A percentile compares a stretch with the other conserved stretches of the same genome.
phyloP scores from a whole-genome alignment of 768 basidiomycete genomes.

The Leccinum sublutescens region DNA sequence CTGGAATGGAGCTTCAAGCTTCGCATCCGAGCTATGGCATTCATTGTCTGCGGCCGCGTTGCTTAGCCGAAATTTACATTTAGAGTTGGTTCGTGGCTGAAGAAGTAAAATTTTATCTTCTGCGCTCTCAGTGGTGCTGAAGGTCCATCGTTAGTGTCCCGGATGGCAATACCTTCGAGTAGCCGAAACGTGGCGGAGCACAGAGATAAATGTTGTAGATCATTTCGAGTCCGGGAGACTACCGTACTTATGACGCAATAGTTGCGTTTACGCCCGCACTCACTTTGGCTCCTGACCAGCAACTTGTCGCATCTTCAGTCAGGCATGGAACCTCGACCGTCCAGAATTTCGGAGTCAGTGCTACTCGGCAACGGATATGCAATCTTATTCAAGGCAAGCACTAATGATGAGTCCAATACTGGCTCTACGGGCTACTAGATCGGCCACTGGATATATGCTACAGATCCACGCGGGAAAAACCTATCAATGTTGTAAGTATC shows the following conservation, averaged over 20 bases:
- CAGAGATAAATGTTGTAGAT: background rate
- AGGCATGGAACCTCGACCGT: background rate
- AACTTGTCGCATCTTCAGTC: too few species aligned
- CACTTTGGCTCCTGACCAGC: too few species aligned
- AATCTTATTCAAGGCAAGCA: background rate
- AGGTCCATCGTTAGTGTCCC: too few species aligned
- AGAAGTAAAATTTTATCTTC: too few species aligned
- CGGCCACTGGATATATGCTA: background rate
- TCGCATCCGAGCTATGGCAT: too few species aligned
- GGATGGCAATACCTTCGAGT: too few species aligned
- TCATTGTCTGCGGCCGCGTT: too few species aligned
- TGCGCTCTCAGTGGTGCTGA: too few species aligned
- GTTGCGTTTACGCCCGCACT: background rate
- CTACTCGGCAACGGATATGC: background rate
- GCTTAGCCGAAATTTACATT: too few species aligned
- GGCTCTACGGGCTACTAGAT: background rate
- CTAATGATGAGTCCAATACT: background rate
- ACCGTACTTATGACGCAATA: background rate
- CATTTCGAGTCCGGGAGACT: background rate
- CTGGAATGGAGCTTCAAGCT: background rate
- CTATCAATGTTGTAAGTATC: background rate
- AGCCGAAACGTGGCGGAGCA: too few species aligned
- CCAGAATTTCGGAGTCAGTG: background rate
- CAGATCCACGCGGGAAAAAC: background rate
- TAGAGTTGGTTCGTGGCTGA: too few species aligned